Conservation (phyloP, 768 basidiomycete genomes). For the Lyophyllum decastes region DNA sequence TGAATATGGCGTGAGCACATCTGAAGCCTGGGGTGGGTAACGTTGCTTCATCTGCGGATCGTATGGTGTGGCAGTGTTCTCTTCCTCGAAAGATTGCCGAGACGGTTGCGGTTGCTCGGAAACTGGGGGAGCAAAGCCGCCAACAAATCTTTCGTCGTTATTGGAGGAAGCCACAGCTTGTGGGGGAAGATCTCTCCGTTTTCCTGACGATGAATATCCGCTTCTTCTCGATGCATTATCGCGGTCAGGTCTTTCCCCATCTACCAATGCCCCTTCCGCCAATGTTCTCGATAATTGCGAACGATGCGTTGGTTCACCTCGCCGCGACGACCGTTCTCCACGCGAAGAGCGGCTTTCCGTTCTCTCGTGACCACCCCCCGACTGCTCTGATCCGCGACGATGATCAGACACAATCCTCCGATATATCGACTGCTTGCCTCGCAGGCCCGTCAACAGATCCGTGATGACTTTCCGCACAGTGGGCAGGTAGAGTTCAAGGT, state of each 20-base stretch:
- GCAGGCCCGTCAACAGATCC: constrained; percentile 88
- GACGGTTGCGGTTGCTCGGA: constrained; percentile 12
- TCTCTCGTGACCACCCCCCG: constrained; percentile 45
- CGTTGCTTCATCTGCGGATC: constrained; percentile 11
- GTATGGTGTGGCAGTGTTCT: constrained; percentile 10
- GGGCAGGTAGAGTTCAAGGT: constrained; percentile 88
- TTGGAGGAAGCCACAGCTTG: constrained; percentile 22
- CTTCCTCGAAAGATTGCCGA: constrained; percentile 16
- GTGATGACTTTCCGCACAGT: constrained; percentile 92
- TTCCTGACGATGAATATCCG: constrained; percentile 40
- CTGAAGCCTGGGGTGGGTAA: constrained; percentile 5
- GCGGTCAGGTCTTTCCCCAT: constrained; percentile 41
- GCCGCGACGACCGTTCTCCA: constrained; percentile 42
- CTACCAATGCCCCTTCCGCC: constrained; percentile 37
- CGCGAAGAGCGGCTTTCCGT: constrained; percentile 62
- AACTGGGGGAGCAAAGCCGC: constrained; percentile 44
- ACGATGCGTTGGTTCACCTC: constrained; percentile 44
- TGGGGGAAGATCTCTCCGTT: constrained; percentile 32
- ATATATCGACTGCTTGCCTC: constrained; percentile 88
- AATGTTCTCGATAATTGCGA: constrained; percentile 46
- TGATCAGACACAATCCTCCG: constrained; percentile 71
- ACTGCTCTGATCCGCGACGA: constrained; percentile 49
- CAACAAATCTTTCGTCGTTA: constrained; percentile 48
- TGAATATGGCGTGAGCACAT: constrained; percentile 1
- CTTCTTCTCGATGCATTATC: constrained; percentile 40